These are phyloP conservation scores for Ceratorhiza oryzae-sativae DNA, from an alignment of 1,284 basidiomycete species.

Conservation along the genomic window DNA sequence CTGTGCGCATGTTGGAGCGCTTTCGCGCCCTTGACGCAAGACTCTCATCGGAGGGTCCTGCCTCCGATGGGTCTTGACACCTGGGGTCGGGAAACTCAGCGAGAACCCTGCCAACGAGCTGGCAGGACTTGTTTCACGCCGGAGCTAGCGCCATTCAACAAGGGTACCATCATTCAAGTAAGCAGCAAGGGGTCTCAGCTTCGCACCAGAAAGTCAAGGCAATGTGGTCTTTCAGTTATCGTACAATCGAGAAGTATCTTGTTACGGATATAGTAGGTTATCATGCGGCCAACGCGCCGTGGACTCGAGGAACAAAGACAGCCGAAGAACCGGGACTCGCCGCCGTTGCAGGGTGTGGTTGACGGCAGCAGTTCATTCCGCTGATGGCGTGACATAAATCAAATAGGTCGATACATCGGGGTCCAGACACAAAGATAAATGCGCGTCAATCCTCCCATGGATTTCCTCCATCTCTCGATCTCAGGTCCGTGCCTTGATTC, in stretches of 20 bases:
- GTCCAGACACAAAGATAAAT: not conserved
- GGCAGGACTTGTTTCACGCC: conserved; percentile 33
- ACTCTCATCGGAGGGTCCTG: not conserved
- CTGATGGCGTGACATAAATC: not conserved
- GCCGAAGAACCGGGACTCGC: not conserved
- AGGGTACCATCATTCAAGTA: conserved; percentile 6
- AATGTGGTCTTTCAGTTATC: not conserved
- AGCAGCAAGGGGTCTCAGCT: not conserved
- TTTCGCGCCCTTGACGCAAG: not conserved
- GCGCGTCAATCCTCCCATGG: not conserved
- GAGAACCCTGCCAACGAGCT: not conserved
- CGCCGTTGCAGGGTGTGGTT: not conserved
- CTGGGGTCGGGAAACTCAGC: not conserved
- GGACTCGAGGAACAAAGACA: not conserved
- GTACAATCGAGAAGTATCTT: not conserved
- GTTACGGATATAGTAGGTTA: not conserved
- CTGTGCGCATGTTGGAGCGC: conserved; percentile 19
- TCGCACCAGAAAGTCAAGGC: not conserved
- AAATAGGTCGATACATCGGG: not conserved
- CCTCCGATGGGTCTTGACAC: not conserved
- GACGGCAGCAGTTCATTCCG: conserved; percentile 7
- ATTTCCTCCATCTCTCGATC: not conserved
- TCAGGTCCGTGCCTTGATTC: not conserved
- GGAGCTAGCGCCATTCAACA: not conserved
- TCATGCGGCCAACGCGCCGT: conserved; percentile 11